These are phyloP conservation scores for Tuber microsphaerosporum DNA, from an alignment of 495 filamentous ascomycete genomes.

Conservation along the genomic window DNA sequence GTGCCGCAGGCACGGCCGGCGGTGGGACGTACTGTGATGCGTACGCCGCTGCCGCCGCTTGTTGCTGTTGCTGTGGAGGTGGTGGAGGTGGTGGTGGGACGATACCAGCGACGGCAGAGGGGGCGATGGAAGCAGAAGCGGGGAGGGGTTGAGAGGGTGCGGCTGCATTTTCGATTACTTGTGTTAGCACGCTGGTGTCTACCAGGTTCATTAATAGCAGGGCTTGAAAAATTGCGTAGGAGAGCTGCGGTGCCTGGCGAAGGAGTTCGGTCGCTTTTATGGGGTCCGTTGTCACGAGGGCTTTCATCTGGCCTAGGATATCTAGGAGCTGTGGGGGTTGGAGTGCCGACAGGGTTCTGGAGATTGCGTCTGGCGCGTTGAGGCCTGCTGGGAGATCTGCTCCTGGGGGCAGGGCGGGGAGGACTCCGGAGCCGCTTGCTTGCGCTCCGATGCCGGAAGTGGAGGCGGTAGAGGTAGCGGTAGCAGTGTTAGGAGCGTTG, in stretches of 20 bases:
- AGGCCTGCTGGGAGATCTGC: constrained; percentile 73
- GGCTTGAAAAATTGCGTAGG: constrained; percentile 93
- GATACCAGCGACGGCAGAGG: constrained; percentile 12
- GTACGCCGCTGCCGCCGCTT: constrained; percentile 8
- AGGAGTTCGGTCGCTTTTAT: constrained; percentile 79
- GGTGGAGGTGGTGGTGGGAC: constrained; percentile 27
- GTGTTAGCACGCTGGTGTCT: constrained; percentile 47
- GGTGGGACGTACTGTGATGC: constrained; percentile 24
- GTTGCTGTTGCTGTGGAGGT: constrained; percentile 13
- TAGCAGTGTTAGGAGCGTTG: constrained; percentile 17
- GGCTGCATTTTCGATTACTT: constrained; percentile 39
- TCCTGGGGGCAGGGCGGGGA: constrained; percentile 78
- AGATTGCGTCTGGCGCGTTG: constrained; percentile 82
- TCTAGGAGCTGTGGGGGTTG: constrained; percentile 86
- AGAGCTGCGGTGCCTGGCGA: constrained; percentile 80
- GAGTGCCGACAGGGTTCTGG: constrained; percentile 74
- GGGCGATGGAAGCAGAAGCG: background rate
- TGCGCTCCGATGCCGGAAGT: background rate
- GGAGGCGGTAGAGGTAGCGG: background rate
- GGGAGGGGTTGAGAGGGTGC: constrained; percentile 16
- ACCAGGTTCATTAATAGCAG: constrained; percentile 89
- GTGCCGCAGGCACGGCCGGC: constrained; percentile 24
- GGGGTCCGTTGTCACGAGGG: constrained; percentile 70
- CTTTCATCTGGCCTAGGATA: constrained; percentile 90
- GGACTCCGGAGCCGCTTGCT: constrained; percentile 20